Conservation (phyloP, 805 yeast genomes). For the Yarrowia divulgata region DNA sequence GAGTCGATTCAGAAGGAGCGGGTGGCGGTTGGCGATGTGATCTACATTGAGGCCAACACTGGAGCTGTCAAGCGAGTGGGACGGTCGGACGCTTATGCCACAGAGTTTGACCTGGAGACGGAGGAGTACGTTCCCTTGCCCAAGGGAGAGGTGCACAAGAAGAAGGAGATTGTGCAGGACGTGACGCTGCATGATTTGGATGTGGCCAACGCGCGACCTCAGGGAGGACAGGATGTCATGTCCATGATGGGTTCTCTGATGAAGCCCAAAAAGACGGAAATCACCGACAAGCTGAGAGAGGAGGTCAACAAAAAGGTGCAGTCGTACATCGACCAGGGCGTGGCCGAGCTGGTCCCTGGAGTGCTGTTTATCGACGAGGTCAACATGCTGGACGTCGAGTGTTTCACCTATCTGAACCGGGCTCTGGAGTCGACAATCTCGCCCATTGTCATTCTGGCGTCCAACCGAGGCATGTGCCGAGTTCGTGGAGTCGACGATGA, state of each 20-base stretch:
- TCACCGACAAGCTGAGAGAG: conserved; percentile 90
- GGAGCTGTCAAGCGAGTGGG: conserved; percentile 98
- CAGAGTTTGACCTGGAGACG: conserved; percentile 97
- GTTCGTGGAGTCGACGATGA: conserved; percentile 84
- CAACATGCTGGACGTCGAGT: conserved; percentile 96
- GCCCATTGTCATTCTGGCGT: conserved; percentile 94
- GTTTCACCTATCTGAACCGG: conserved; percentile 91
- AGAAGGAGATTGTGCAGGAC: conserved; percentile 97
- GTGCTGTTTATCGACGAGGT: conserved; percentile 98
- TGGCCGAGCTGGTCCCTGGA: conserved; percentile 97
- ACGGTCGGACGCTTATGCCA: conserved; percentile 97
- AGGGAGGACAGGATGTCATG: conserved; percentile 95
- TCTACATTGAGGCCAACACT: conserved; percentile 95
- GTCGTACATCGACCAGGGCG: conserved; percentile 96
- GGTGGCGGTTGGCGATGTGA: conserved; percentile 94
- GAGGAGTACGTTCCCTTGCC: conserved; percentile 99
- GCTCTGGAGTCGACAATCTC: conserved; percentile 92
- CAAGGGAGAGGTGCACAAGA: conserved; percentile 97
- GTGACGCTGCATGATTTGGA: conserved; percentile 96
- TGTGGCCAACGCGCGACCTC: conserved; percentile 94
- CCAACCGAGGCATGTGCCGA: conserved; percentile 91
- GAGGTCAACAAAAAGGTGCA: conserved; percentile 96
- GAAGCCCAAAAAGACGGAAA: conserved; percentile 95
- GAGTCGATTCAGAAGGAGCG: conserved; percentile 94
- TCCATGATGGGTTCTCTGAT: conserved; percentile 96